Evolutionary conservation across 176 grass and related monocot species (phyloP).

Genomic region (Eragrostis curvula): DNA sequence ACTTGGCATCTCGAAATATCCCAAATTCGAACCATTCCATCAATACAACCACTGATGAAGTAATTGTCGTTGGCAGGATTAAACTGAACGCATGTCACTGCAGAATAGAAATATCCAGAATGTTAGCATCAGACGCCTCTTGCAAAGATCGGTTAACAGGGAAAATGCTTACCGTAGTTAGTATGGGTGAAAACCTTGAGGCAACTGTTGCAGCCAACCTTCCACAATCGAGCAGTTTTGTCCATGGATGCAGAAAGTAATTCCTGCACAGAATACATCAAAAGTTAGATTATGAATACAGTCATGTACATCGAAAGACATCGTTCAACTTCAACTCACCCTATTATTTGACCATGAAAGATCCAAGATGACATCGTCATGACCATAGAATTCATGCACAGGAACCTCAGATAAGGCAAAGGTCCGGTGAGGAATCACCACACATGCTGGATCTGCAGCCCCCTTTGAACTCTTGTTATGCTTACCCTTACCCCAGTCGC

Average conservation of each 20-base stretch:
- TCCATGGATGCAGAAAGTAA: conserved; percentile 81
- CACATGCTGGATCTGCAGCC: conserved; percentile 61
- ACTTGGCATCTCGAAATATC: conserved; percentile 70
- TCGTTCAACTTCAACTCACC: conserved; percentile 47
- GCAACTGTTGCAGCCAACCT: conserved; percentile 65
- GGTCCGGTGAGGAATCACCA: conserved; percentile 69
- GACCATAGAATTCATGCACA: conserved; percentile 75
- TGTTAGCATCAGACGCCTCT: neutral
- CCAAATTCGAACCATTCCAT: conserved; percentile 89
- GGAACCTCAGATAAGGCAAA: conserved; percentile 69
- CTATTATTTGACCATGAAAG: conserved; percentile 88
- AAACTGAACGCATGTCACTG: conserved; percentile 94
- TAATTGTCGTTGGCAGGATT: conserved; percentile 68
- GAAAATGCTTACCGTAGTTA: conserved; percentile 72
- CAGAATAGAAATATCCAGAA: conserved; percentile 47
- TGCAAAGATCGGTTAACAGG: neutral
- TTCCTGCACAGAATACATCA: conserved; percentile 53
- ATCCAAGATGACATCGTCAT: conserved; percentile 76
- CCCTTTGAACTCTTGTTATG: conserved; percentile 48
- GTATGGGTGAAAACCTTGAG: conserved; percentile 82
- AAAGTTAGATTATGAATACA: conserved; percentile 35
- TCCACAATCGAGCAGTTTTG: conserved; percentile 91
- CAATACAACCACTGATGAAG: conserved; percentile 86
- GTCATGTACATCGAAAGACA: conserved; percentile 13
- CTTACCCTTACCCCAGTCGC: conserved; percentile 61